Evolutionary conservation across 148 eudicot genomes (phyloP), one percentile per base, ranked within the genome.

Genomic region (Diospyros kaki): DNA sequence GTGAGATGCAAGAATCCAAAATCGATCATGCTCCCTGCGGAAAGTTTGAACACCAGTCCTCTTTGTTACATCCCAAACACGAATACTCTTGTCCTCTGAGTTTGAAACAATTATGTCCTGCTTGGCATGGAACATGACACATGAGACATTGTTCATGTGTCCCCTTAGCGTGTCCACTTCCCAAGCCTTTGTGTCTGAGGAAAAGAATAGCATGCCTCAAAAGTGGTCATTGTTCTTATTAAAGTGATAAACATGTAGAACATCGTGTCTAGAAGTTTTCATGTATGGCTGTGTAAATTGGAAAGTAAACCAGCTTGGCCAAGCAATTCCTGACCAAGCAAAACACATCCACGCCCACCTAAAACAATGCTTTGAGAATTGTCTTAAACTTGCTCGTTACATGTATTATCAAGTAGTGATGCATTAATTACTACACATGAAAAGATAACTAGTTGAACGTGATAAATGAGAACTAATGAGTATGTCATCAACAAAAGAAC

Each of bases 41-140:
- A 94, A 94, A 55, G 98, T 94, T 84, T 94, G 98, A 73, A 94
- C 83, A 58, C 97, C 97, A 79, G 97, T 94, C 75, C 98, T 85
- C 83, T 94, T 94, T 17, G 98, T 94, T 75, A 86, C 93, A 85
- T 94, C 98, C 98, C 98, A 94, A 55, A 94, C 97, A 78, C 98
- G 90, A 67, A 94, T 94, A 72, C 98, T 94, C 83, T 94, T 94
- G 84, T 94, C 98, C 84, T 94, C 98, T 48, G 98, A 91, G 82
- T 94, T 94, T 41, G 98, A 94, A 53, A 94, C 97, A 67, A 94
- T 90, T 48, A 94, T 87, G 83, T 94, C 97, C 75, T 94, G 98
- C 73, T 86, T 92, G 65, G 97, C 79, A 77, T 90, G 98, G 75
- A 94, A 94, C 67, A 94, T 83, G 69, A 90, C 98, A 78, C 90